Base-by-base conservation (phyloP, 768 basidiomycete genomes). In the Trametes cingulata region DNA sequence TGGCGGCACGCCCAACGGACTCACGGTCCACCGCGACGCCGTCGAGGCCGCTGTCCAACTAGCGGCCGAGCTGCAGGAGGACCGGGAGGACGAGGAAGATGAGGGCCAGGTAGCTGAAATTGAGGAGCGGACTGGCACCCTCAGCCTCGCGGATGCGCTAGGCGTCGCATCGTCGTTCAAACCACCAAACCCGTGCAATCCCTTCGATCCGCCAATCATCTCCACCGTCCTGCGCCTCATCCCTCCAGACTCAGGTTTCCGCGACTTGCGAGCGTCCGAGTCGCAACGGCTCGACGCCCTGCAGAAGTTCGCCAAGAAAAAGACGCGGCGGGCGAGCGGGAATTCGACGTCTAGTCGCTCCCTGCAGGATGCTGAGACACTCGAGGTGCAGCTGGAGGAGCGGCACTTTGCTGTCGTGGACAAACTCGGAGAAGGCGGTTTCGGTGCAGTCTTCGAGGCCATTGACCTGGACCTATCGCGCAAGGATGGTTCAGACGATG, bases 361-460 rank as follows among this genome's bases (percentile, higher is more conserved):
- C 76, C 61, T 62, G 12, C 71, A 71, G 25, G 68, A 74, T 8
- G 71, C 78, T 3, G 74, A 75, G 37, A 72, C 69, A 22, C 80
- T 89, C 71, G 67, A 82, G 20, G 70, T 98, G 41, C 76, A 74
- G 17, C 76, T 98, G n/a, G 79, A 79, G 45, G 87, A 80, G 3
- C 82, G 81, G 58, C 77, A 77, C 52, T 93, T 90, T 68, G 82
- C 82, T 53, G 85, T 98, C 4, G 76, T 80, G 3, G 90, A 90
- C 62, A 99, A 98, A 72, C 80, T 99, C 22, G 97, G 97, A 17
- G 97, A 99, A 75, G 97, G 97, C 6, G 93, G 95, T 0, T 99
- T 96, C 67, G 97, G 96, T 2, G 84, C 89, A 3, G 97, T 99
- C n/a, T 99, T 96, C 78, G 84, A 88, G 61, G 92, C 91, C 3